Percentiles rank a stretch among this genome's conserved stretches.
Conservation (phyloP, 2,329 filamentous ascomycete genomes). For the Ascochyta clinopodiicola region DNA sequence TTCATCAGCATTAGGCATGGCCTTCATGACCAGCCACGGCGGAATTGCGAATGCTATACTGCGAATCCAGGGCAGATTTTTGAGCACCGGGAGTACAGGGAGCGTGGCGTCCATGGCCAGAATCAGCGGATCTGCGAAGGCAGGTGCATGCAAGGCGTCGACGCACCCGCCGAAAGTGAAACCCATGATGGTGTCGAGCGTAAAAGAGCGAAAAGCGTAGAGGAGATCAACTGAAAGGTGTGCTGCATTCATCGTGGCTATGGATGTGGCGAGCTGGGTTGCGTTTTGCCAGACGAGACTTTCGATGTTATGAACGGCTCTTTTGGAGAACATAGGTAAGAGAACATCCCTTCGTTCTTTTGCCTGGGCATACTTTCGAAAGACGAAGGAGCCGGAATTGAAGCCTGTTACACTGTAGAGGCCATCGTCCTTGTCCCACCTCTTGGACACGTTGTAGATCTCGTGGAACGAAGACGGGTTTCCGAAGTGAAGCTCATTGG, state of each 20-base stretch:
- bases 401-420: constrained; percentile 2
- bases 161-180: constrained; percentile 1
- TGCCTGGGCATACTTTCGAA: neutral
- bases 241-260: neutral
- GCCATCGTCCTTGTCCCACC: constrained; percentile 1
- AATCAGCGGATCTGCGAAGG: neutral
- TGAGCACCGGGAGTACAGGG: neutral
- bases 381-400: neutral
- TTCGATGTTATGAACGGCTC: neutral
- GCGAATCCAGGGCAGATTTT: neutral
- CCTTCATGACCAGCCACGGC: constrained; percentile 1
- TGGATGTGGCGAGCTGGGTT: neutral
- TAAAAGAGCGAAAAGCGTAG: neutral
- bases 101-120: neutral
- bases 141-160: neutral
- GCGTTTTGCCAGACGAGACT: constrained; percentile 4
- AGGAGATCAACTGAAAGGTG: constrained; percentile 1
- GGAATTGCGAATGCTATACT: neutral
- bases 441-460: neutral
- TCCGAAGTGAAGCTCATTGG: constrained; percentile 41
- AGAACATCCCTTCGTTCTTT: constrained; percentile 1
- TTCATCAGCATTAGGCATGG: neutral
- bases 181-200: constrained; percentile 1
- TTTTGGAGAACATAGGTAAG: neutral
- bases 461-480: constrained; percentile 1